These are phyloP conservation scores for Chlorokybus atmophyticus DNA, from an alignment of 139 green algal species.

Conservation along the genomic window DNA sequence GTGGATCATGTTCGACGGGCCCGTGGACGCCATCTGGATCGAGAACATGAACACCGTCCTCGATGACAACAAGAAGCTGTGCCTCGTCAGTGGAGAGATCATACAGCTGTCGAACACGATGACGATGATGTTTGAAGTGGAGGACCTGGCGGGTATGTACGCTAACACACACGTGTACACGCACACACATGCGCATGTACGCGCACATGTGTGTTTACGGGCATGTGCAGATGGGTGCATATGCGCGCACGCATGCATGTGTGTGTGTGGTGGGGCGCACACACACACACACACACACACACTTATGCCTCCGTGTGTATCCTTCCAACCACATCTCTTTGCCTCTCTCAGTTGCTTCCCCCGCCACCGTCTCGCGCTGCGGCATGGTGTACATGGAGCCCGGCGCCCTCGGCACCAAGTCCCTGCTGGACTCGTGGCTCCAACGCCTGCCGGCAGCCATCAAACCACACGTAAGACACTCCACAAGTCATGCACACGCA, in stretches of 20 bases:
- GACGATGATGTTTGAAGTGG: conserved; percentile 77
- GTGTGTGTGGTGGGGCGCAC: too few relatives aligned
- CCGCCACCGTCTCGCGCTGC: conserved; percentile 58
- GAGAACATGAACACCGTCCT: conserved; percentile 51
- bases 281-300: too few relatives aligned
- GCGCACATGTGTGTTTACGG: too few relatives aligned
- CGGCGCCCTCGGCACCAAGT: conserved; percentile 42
- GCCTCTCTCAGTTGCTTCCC: conserved; percentile 53
- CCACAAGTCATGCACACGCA: too few relatives aligned
- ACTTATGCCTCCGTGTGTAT: too few relatives aligned
- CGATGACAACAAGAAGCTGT: conserved; percentile 82
- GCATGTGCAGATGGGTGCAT: too few relatives aligned
- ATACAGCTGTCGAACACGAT: conserved; percentile 59
- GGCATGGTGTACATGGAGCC: conserved; percentile 80
- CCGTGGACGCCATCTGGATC: conserved; percentile 57
- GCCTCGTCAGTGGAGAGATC: conserved; percentile 66
- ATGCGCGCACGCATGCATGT: too few relatives aligned
- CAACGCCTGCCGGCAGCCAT: conserved; percentile 29
- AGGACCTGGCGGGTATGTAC: conserved; percentile 33
- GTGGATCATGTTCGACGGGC: conserved; percentile 70
- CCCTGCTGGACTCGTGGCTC: conserved; percentile 54
- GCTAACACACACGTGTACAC: too few relatives aligned
- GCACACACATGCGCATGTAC: too few relatives aligned
- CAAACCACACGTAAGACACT: too few relatives aligned
- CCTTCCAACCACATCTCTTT: too few relatives aligned